Percentiles rank a stretch among this genome's conserved stretches.
phyloP scores from a whole-genome alignment of 2,329 filamentous ascomycete genomes.

The Didymella glomerata region DNA sequence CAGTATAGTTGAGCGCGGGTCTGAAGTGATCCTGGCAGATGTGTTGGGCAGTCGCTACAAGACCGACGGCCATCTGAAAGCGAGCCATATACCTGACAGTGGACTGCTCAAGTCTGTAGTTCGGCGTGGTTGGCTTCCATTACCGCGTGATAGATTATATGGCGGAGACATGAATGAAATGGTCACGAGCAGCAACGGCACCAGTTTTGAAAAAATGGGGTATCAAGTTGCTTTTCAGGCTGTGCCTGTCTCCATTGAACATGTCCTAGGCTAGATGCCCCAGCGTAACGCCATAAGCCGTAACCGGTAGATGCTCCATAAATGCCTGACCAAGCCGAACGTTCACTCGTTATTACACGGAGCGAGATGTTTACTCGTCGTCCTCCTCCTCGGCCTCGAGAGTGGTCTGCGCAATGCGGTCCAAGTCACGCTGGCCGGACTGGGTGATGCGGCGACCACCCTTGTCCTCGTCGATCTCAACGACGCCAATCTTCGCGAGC shows the following conservation, averaged over 20 bases:
- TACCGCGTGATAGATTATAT: too few species aligned
- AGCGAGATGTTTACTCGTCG: conserved; percentile 44
- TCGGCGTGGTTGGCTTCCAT: too few species aligned
- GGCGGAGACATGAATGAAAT: neutral
- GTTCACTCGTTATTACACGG: too few species aligned
- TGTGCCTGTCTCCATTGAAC: conserved; percentile 45
- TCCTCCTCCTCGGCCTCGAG: conserved; percentile 61
- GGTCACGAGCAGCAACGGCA: neutral
- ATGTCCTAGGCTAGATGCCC: conserved; percentile 46
- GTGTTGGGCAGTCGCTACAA: neutral
- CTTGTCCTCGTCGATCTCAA: conserved; percentile 98
- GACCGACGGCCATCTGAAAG: neutral
- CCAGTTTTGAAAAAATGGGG: conserved; percentile 23
- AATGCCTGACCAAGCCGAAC: neutral
- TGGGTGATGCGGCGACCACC: conserved; percentile 98
- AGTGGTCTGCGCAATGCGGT: conserved; percentile 69
- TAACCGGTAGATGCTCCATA: conserved; percentile 43
- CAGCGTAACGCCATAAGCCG: conserved; percentile 50
- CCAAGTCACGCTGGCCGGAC: conserved; percentile 97
- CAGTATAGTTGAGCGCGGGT: too few species aligned
- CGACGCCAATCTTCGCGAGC: conserved; percentile 98
- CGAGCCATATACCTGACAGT: too few species aligned
- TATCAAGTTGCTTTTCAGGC: conserved; percentile 46
- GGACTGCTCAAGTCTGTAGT: too few species aligned
- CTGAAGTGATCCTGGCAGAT: neutral